Percentiles rank a stretch among this genome's conserved stretches.
Evolutionary conservation across 192 early-diverging fungal species (phyloP).

Genomic region (Backusella morwellensis): DNA sequence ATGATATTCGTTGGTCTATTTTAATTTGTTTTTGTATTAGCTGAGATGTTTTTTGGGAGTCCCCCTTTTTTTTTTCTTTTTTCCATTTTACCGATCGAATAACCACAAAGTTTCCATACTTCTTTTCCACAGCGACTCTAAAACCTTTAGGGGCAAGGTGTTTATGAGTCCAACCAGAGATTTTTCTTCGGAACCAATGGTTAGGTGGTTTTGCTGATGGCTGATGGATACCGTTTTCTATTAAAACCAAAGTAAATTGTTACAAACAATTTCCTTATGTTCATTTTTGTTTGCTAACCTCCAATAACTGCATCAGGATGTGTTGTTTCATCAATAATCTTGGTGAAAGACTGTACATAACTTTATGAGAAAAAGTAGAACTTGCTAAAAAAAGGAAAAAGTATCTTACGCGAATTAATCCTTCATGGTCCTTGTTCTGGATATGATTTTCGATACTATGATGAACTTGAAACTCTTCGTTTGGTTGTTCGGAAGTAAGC

Average conservation of each 20-base stretch:
- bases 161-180: slow-evolving; percentile 27
- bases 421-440: slow-evolving; percentile 15
- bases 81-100: slow-evolving; percentile 31
- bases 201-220: slow-evolving; percentile 18
- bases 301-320: slow-evolving; percentile 2
- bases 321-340: slow-evolving; percentile 12
- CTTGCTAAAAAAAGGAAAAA: background rate
- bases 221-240: slow-evolving; percentile 24
- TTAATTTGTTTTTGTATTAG: background rate
- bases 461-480: background rate
- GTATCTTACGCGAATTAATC: slow-evolving; percentile 15
- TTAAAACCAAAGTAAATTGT: background rate
- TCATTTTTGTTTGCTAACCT: background rate
- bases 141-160: slow-evolving; percentile 41
- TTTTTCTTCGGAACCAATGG: slow-evolving; percentile 25
- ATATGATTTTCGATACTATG: slow-evolving; percentile 13
- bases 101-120: slow-evolving; percentile 43
- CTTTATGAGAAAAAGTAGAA: background rate
- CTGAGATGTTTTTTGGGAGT: background rate
- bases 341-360: slow-evolving; percentile 11
- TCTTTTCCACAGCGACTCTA: slow-evolving; percentile 39
- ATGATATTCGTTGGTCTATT: slow-evolving; percentile 37
- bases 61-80: background rate
- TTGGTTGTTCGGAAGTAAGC: background rate
- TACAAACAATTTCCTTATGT: background rate